Evolutionary conservation across 2,329 filamentous ascomycete genomes (phyloP).

Genomic region (Huntiella abstrusa): DNA sequence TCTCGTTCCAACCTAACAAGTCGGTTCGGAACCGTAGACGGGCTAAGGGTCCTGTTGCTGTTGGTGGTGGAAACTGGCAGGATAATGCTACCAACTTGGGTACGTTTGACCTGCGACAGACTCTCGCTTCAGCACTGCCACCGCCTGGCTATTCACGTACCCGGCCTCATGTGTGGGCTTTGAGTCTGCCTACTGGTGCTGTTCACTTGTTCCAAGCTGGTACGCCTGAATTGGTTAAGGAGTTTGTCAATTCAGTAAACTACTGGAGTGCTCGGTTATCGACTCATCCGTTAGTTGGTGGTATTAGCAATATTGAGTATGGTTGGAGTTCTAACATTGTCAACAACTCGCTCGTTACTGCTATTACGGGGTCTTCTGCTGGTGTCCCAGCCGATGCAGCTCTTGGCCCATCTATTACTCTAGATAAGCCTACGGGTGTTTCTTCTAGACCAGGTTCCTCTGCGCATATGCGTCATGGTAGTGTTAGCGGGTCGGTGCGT

Average conservation of each 20-base stretch:
- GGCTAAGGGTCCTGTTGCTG: conserved; percentile 39
- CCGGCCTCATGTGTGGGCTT: conserved; percentile 80
- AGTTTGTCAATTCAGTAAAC: conserved; percentile 87
- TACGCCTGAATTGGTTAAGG: conserved; percentile 80
- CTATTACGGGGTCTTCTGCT: conserved; percentile 25
- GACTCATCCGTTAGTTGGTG: conserved; percentile 80
- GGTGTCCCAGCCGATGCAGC: conserved; percentile 14
- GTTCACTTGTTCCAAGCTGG: conserved; percentile 98
- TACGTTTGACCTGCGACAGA: conserved; percentile 74
- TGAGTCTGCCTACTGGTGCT: conserved; percentile 78
- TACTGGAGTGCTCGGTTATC: conserved; percentile 94
- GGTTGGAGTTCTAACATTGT: conserved; percentile 84
- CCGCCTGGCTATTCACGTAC: conserved; percentile 83
- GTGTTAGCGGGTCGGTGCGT: conserved; percentile 16
- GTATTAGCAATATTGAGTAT: conserved; percentile 92
- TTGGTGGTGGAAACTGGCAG: conserved; percentile 95
- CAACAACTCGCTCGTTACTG: conserved; percentile 32
- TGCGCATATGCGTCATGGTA: conserved; percentile 21
- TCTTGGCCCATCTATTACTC: conserved; percentile 21
- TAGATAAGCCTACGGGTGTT: conserved; percentile 13
- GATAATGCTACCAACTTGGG: conserved; percentile 85
- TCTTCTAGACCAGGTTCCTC: conserved; percentile 33
- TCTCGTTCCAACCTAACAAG: conserved; percentile 77
- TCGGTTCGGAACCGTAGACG: conserved; percentile 48
- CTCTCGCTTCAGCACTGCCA: conserved; percentile 75